These are phyloP conservation scores for Lippia alba DNA, from an alignment of 305 asterid genomes.

Conservation along the genomic window DNA sequence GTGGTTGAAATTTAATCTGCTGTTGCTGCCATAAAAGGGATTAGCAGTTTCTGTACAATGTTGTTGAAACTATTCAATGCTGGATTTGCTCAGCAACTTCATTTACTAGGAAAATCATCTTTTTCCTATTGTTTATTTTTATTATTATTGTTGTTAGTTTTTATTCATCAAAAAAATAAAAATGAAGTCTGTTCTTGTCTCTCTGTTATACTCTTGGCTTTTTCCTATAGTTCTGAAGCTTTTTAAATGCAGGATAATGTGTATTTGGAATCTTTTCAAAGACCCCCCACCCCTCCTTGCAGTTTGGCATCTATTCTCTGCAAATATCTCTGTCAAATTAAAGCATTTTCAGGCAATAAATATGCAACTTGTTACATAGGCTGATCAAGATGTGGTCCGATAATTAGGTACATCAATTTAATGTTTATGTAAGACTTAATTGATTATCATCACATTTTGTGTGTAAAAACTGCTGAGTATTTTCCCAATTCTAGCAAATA, in stretches of 20 bases:
- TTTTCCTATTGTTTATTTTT: not conserved
- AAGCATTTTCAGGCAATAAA: conserved; percentile 36
- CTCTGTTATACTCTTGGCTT: conserved; percentile 14
- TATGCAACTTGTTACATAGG: conserved; percentile 32
- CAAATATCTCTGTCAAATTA: conserved; percentile 43
- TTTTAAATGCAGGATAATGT: conserved; percentile 27
- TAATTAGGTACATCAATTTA: conserved; percentile 36
- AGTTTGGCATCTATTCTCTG: conserved; percentile 45
- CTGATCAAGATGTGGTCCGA: conserved; percentile 38
- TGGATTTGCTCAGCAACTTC: conserved; percentile 29
- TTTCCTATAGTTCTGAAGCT: not conserved
- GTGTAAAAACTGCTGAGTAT: not conserved
- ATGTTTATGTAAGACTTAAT: conserved; percentile 7
- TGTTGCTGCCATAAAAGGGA: conserved; percentile 41
- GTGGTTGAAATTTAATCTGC: conserved; percentile 50
- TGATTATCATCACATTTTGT: not conserved
- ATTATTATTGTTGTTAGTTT: not conserved
- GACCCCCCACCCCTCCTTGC: conserved; percentile 19
- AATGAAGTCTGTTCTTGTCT: not conserved
- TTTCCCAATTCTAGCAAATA: conserved; percentile 14
- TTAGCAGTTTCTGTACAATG: conserved; percentile 48
- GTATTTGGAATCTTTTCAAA: conserved; percentile 33
- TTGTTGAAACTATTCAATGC: conserved; percentile 53
- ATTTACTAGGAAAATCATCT: not conserved
- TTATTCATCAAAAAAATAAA: not conserved